Conservation (phyloP, 192 early-diverging fungal genomes). For the Coemansia sp. region DNA sequence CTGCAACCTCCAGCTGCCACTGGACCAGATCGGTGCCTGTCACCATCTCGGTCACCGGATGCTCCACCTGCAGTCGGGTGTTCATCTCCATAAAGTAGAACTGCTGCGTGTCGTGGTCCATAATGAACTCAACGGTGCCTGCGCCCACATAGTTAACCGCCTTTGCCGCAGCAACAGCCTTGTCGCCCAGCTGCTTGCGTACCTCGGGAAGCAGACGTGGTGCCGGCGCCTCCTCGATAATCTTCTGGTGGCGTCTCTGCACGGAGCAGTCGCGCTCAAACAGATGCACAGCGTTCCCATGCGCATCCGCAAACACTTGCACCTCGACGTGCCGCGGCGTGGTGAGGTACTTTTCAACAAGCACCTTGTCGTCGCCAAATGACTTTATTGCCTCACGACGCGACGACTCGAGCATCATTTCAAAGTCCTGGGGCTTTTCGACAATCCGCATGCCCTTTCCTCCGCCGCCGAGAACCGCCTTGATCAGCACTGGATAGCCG, state of each 20-base stretch:
- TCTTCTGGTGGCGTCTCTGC: constrained; percentile 94
- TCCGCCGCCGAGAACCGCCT: constrained; percentile 95
- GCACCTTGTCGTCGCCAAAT: constrained; percentile 85
- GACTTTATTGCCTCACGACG: constrained; percentile 85
- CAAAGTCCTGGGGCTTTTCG: constrained; percentile 70
- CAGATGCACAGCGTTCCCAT: constrained; percentile 86
- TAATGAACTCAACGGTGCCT: constrained; percentile 97
- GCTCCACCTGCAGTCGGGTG: constrained; percentile 91
- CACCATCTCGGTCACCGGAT: constrained; percentile 96
- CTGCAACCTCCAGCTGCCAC: constrained; percentile 93
- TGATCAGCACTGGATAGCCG: constrained; percentile 96
- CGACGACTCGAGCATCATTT: constrained; percentile 81
- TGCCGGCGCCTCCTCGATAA: constrained; percentile 95
- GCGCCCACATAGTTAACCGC: constrained; percentile 94
- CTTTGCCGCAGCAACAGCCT: constrained; percentile 90
- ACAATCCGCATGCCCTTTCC: constrained; percentile 99
- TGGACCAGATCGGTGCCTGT: constrained; percentile 90
- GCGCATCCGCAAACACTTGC: constrained; percentile 90
- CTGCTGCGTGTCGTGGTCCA: constrained; percentile 81
- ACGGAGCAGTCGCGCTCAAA: constrained; percentile 96
- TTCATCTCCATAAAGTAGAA: constrained; percentile 99
- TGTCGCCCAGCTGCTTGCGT: constrained; percentile 70
- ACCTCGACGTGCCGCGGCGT: constrained; percentile 93
- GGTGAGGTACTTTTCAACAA: constrained; percentile 90
- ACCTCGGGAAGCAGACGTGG: constrained; percentile 76